A percentile compares a stretch with the other conserved stretches of the same genome.
Conservation (phyloP, 2,329 filamentous ascomycete genomes). For the Colletotrichum destructivum region DNA sequence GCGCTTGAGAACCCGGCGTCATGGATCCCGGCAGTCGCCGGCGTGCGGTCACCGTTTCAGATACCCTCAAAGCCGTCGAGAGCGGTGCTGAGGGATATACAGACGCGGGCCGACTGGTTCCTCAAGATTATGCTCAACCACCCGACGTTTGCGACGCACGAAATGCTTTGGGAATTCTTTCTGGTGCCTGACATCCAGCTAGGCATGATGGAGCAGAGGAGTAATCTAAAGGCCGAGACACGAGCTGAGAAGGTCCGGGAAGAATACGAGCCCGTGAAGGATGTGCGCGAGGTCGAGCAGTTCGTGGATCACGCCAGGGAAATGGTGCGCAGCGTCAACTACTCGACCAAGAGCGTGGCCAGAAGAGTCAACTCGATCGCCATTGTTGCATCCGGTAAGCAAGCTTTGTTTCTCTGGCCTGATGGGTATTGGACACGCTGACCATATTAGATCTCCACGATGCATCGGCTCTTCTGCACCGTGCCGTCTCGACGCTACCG, state of each 20-base stretch:
- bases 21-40: conserved; percentile 87
- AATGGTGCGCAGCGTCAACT: conserved; percentile 87
- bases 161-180: conserved; percentile 99
- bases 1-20: conserved; percentile 93
- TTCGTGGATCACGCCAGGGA: conserved; percentile 94
- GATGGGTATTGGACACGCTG: not conserved
- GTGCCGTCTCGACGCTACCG: conserved; percentile 67
- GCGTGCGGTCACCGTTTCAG: conserved; percentile 89
- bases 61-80: conserved; percentile 93
- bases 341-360: conserved; percentile 85
- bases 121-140: conserved; percentile 89
- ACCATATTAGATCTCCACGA: conserved; percentile 74
- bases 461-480: conserved; percentile 70
- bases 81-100: conserved; percentile 88
- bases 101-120: conserved; percentile 89
- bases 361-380: conserved; percentile 83
- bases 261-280: conserved; percentile 87
- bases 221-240: conserved; percentile 86
- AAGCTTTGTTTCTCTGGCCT: not conserved
- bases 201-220: conserved; percentile 91
- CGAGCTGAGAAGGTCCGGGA: conserved; percentile 88
- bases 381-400: conserved; percentile 73
- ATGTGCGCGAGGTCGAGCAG: conserved; percentile 90
- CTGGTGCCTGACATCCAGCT: conserved; percentile 94
- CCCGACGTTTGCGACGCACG: conserved; percentile 94